phyloP scores from a whole-genome alignment of 352 stramenopile species.

The Elongisporangium undulatum region DNA sequence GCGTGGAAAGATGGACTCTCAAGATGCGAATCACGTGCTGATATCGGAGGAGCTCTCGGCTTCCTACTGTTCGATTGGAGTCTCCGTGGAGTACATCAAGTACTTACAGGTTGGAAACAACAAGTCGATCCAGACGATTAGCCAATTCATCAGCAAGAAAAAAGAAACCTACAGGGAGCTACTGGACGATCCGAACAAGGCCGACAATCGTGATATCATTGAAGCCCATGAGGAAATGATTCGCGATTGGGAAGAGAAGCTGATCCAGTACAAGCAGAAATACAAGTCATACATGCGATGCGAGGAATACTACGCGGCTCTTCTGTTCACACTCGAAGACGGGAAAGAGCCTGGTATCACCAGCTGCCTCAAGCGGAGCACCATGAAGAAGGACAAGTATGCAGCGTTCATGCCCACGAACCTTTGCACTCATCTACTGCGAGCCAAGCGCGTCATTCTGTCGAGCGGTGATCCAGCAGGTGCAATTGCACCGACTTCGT shows the following conservation, averaged over 20 bases:
- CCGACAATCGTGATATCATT: not conserved
- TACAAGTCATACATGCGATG: conserved; percentile 58
- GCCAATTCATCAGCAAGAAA: conserved; percentile 41
- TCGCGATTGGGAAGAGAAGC: conserved; percentile 42
- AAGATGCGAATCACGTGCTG: conserved; percentile 62
- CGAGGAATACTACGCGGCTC: conserved; percentile 63
- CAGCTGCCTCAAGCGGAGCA: conserved; percentile 77
- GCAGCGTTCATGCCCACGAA: conserved; percentile 87
- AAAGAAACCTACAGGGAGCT: conserved; percentile 12
- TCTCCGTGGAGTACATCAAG: conserved; percentile 75
- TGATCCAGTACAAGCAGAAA: conserved; percentile 59
- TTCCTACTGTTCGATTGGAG: conserved; percentile 79
- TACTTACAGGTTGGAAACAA: conserved; percentile 70
- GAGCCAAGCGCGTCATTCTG: conserved; percentile 49
- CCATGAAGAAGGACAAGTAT: conserved; percentile 83
- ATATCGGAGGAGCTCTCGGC: conserved; percentile 79
- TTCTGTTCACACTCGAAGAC: conserved; percentile 65
- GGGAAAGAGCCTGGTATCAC: conserved; percentile 82
- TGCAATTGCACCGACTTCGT: not conserved
- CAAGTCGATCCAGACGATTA: conserved; percentile 49
- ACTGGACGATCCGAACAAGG: not conserved
- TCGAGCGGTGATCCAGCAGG: conserved; percentile 17
- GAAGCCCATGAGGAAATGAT: conserved; percentile 23
- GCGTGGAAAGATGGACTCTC: conserved; percentile 41
- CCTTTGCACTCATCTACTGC: conserved; percentile 78